Base-by-base conservation (phyloP, 2,329 filamentous ascomycete genomes). In the Cercospora berteroae region DNA sequence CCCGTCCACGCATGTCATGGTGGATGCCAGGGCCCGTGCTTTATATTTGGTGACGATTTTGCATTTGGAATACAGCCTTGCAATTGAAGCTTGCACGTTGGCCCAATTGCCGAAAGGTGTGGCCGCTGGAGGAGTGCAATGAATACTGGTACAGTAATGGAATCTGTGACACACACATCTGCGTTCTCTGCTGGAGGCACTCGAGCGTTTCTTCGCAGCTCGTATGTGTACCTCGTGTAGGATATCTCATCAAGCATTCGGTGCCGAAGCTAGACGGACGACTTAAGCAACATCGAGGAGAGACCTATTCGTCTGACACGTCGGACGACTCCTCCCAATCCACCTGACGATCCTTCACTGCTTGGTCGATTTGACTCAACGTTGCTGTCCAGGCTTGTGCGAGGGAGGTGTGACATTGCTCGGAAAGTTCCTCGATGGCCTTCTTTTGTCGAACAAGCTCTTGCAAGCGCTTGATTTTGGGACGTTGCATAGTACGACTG, bases 381-480 rank as follows among this genome's bases (percentile, higher is more conserved):
- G 69, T 71, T 9, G 66, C 52, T 16, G 56, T 56, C 55, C 65
- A 66, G 5, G 65, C 65, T 10, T 59, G 57, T 7, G 73, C 67
- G 33, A 73, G 33, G 8, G 68, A 48, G 9, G 25, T 59, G 20
- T 63, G 52, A 20, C 64, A 70, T 5, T 63, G 60, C 0, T 71
- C 63, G 10, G 73, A 63, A 23, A 70, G 31, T 9, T 13, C 25
- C 25, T 73, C 68, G 5, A 73, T 29, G 9, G 69, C 60, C n/a
- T 65, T 65, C 59, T 71, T 71, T 62, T 67, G 65, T 9, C 63
- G 55, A 9, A 74, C 62, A 10, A 76, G 68, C 36, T 69, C 62
- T 16, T 68, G 58, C n/a, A 76, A 66, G 10, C 66, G 69, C 27
- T 71, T 65, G 42, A 74, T 31, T 31, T 74, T 70, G 20, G 73